Evolutionary conservation across 2,329 filamentous ascomycete species (phyloP), one percentile per base, ranked within the genome.

Genomic region (Xylariaceae sp.): DNA sequence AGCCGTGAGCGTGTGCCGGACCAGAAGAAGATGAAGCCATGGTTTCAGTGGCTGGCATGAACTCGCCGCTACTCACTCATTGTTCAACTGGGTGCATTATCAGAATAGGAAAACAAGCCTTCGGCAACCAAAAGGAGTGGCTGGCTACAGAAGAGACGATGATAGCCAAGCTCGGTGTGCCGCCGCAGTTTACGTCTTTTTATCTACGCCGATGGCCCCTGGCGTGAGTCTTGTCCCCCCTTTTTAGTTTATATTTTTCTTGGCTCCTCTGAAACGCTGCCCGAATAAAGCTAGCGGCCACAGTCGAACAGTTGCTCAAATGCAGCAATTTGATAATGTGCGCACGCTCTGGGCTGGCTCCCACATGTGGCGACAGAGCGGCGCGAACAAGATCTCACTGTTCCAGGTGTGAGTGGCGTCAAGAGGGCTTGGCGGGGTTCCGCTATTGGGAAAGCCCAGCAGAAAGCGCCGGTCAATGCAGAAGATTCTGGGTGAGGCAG

Each of bases 1-100:
- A 64, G 67, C 71, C 68, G 65, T 72, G 70, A 69, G 68, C 67
- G 63, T 66, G 48, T 62, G 65, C 51, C 56, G 67, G 64, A 66
- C 64, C 69, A 65, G 65, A 63, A 64, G 69, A 70, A 64, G 69
- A 70, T 64, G 70, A 67, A 70, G 67, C 70, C 72, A 73, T 73
- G 64, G 62, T 70, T 70, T 66, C 69, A 60, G 66, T 64, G 57
- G 59, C 54, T 69, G 62, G 62, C 66, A 67, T 69, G 60, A 61
- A 67, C 59, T 65, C 62, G 65, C 68, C 69, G 60, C 68, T 71
- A 71, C 68, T 72, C 69, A 71, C 70, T 67, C 68, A 71, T 69
- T 67, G 62, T 66, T 68, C 57, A 62, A 61, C 64, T 68, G 56
- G 69, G 69, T 60, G 64, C 69, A 71, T 71, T 59, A 65, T 70